Percentiles rank a stretch among this genome's conserved stretches.
Evolutionary conservation across 1,284 basidiomycete species (phyloP).

Genomic region (Apiotrichum porosum): DNA sequence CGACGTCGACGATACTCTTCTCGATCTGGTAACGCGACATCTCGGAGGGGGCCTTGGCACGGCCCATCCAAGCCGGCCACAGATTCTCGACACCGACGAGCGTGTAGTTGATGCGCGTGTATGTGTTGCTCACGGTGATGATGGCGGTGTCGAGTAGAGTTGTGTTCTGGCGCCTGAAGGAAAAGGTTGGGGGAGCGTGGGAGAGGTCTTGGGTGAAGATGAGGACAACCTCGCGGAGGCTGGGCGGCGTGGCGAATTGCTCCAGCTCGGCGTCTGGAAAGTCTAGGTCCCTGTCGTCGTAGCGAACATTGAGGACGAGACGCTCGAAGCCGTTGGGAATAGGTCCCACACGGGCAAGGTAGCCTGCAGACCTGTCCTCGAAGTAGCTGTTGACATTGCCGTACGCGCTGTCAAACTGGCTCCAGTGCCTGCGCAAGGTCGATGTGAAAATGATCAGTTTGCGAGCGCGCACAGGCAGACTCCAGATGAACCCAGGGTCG

Average conservation of each 20-base stretch:
- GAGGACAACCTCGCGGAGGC: not conserved
- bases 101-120: not conserved
- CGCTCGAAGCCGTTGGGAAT: conserved; percentile 3
- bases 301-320: conserved; percentile 11
- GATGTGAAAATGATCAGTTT: conserved; percentile 11
- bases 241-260: conserved; percentile 3
- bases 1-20: not conserved
- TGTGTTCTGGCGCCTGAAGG: not conserved
- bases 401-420: not conserved
- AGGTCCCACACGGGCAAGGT: conserved; percentile 4
- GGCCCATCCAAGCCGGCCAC: conserved; percentile 6
- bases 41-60: not conserved
- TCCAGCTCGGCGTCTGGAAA: conserved; percentile 1
- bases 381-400: not conserved
- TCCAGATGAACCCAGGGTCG: conserved; percentile 1
- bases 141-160: not conserved
- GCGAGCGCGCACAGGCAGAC: not conserved
- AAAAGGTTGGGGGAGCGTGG: conserved; percentile 1
- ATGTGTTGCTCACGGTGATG: not conserved
- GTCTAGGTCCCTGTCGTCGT: conserved; percentile 5
- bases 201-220: conserved; percentile 10
- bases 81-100: conserved; percentile 10
- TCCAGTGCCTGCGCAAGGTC: too few species aligned
- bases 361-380: not conserved
- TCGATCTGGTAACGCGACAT: too few species aligned